phyloP scores from a whole-genome alignment of 2,329 filamentous ascomycete species.

The Aspergillus latus region DNA sequence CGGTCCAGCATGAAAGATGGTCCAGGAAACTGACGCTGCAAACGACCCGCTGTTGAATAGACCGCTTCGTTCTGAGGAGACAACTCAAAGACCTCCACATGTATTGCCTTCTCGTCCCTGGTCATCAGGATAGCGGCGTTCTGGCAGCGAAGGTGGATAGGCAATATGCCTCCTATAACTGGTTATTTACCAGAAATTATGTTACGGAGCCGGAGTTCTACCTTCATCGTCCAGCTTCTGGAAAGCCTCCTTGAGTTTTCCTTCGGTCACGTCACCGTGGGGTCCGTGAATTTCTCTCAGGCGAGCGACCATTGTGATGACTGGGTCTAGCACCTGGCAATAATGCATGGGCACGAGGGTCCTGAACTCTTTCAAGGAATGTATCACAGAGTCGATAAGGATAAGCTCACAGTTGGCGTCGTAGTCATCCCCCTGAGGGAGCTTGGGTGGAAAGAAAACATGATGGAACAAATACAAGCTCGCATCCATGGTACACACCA shows the following conservation, averaged over 20 bases:
- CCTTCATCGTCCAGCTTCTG: conserved; percentile 10
- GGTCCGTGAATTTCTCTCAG: conserved; percentile 13
- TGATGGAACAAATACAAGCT: conserved; percentile 47
- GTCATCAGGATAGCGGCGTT: conserved; percentile 50
- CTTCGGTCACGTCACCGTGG: conserved; percentile 17
- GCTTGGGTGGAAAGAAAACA: conserved; percentile 50
- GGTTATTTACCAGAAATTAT: not conserved
- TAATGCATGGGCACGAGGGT: conserved; percentile 7
- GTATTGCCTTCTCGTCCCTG: conserved; percentile 13
- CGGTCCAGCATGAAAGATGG: conserved; percentile 34
- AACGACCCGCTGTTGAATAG: conserved; percentile 39
- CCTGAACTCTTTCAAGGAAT: conserved; percentile 23
- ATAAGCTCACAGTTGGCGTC: conserved; percentile 26
- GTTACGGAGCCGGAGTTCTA: not conserved
- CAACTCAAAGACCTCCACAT: conserved; percentile 50
- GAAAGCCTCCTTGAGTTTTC: conserved; percentile 9
- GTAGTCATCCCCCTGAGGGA: conserved; percentile 45
- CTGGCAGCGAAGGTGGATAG: conserved; percentile 46
- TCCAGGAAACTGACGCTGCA: conserved; percentile 49
- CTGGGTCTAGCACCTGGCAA: conserved; percentile 3
- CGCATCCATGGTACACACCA: not conserved
- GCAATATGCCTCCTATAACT: conserved; percentile 27
- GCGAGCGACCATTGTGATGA: conserved; percentile 18
- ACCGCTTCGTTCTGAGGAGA: conserved; percentile 43
- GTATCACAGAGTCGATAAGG: conserved; percentile 22